These are phyloP conservation scores for Parsonsia alboflavescens DNA, from an alignment of 257 asterid genomes.

Conservation along the genomic window DNA sequence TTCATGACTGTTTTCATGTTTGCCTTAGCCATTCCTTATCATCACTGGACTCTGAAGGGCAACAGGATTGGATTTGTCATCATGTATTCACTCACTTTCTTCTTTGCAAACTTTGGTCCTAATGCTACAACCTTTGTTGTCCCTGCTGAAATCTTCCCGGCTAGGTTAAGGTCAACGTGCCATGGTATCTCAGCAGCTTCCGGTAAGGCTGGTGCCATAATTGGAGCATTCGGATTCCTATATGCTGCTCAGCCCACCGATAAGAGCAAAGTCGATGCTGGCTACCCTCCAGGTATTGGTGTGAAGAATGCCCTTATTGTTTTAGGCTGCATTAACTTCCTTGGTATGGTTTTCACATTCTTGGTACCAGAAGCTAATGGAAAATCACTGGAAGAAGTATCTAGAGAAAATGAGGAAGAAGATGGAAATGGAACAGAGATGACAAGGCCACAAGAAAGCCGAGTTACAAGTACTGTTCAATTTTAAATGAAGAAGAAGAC, in stretches of 20 bases:
- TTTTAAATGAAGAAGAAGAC: neutral
- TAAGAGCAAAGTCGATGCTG: conserved; percentile 23
- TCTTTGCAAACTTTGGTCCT: conserved; percentile 48
- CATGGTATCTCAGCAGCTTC: conserved; percentile 49
- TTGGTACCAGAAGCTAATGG: conserved; percentile 45
- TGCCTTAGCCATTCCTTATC: conserved; percentile 36
- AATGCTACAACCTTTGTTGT: conserved; percentile 45
- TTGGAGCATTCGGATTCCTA: conserved; percentile 42
- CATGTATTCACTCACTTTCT: conserved; percentile 37
- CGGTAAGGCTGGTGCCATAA: conserved; percentile 42
- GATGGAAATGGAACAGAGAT: conserved; percentile 12
- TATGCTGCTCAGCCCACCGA: conserved; percentile 32
- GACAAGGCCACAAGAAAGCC: conserved; percentile 7
- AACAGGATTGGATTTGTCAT: conserved; percentile 36
- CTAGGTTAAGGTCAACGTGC: conserved; percentile 41
- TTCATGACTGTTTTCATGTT: conserved; percentile 47
- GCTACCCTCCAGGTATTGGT: conserved; percentile 44
- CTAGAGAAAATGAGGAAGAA: conserved; percentile 27
- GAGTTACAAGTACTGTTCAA: neutral
- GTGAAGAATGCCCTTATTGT: conserved; percentile 33
- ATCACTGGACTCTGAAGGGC: conserved; percentile 28
- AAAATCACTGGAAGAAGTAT: conserved; percentile 38
- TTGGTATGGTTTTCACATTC: conserved; percentile 34
- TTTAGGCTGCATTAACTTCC: conserved; percentile 24
- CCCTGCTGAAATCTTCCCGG: conserved; percentile 45